Evolutionary conservation across 2,329 filamentous ascomycete genomes (phyloP).

Genomic region (Zymoseptoria brevis): DNA sequence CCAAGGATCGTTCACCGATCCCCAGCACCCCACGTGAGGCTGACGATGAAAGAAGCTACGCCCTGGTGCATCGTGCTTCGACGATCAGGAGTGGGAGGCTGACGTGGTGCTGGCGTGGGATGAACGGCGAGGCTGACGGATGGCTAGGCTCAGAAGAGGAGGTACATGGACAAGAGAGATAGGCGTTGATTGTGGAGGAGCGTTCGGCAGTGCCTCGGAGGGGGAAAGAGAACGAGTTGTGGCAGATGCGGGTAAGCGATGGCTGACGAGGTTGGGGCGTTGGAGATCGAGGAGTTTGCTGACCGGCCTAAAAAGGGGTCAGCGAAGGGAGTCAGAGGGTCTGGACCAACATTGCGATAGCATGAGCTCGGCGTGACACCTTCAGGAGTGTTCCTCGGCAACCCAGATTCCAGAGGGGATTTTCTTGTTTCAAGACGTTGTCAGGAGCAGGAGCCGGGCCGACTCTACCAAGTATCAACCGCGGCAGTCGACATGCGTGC

Average conservation of each 20-base stretch:
- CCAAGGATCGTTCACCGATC: background rate
- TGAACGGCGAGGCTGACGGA: background rate
- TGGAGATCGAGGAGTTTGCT: background rate
- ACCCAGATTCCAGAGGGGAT: background rate
- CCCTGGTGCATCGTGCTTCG: background rate
- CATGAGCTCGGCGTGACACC: background rate
- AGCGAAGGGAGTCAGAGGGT: background rate
- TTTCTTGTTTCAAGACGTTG: background rate
- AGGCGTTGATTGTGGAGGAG: background rate
- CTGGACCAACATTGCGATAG: background rate
- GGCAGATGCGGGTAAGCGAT: background rate
- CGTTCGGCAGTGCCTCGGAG: background rate
- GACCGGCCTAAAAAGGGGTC: background rate
- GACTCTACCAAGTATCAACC: background rate
- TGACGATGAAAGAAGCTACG: background rate
- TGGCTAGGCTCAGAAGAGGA: background rate
- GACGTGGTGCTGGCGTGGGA: background rate
- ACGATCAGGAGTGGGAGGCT: background rate
- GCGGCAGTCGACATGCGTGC: background rate
- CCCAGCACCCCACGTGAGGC: background rate
- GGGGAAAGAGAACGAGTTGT: background rate
- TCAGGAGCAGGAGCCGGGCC: background rate
- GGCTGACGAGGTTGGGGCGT: background rate
- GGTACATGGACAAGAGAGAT: background rate
- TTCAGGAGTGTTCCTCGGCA: background rate